Evolutionary conservation across 139 green algal genomes (phyloP).

Genomic region (Tetradesmus obliquus): DNA sequence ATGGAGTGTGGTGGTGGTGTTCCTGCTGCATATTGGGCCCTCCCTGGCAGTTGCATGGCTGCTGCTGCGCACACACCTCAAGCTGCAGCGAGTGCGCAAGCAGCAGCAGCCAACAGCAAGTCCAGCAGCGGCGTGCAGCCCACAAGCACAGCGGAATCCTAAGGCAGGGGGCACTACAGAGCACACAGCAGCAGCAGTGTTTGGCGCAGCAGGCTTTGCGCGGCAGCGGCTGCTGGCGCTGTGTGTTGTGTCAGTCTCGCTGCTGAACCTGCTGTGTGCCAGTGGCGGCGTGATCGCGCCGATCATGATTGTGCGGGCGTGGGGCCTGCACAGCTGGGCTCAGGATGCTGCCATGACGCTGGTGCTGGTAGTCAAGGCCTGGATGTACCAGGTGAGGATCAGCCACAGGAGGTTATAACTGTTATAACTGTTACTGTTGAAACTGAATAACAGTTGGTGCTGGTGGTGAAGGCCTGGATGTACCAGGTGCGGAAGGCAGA

Average conservation of each 20-base stretch:
- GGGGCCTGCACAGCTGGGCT: background rate
- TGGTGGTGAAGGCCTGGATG: too few species aligned
- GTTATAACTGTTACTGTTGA: too few species aligned
- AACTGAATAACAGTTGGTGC: too few species aligned
- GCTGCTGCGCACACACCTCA: background rate
- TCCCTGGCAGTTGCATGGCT: background rate
- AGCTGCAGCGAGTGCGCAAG: background rate
- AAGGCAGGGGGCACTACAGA: background rate
- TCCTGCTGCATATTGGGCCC: background rate
- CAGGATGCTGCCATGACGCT: background rate
- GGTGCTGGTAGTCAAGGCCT: background rate
- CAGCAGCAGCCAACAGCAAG: background rate
- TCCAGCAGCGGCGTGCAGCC: background rate
- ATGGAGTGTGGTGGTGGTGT: background rate
- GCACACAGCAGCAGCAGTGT: background rate
- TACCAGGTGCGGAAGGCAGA: too few species aligned
- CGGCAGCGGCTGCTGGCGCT: background rate
- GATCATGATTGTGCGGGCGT: background rate
- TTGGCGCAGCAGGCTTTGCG: background rate
- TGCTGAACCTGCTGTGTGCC: background rate
- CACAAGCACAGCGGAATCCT: background rate
- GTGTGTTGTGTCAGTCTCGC: background rate
- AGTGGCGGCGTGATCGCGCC: background rate
- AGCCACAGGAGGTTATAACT: too few species aligned
- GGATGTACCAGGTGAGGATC: background rate